A percentile compares a stretch with the other conserved stretches of the same genome.
phyloP scores from a whole-genome alignment of 192 early-diverging fungal genomes.

The Linnemannia schmuckeri region DNA sequence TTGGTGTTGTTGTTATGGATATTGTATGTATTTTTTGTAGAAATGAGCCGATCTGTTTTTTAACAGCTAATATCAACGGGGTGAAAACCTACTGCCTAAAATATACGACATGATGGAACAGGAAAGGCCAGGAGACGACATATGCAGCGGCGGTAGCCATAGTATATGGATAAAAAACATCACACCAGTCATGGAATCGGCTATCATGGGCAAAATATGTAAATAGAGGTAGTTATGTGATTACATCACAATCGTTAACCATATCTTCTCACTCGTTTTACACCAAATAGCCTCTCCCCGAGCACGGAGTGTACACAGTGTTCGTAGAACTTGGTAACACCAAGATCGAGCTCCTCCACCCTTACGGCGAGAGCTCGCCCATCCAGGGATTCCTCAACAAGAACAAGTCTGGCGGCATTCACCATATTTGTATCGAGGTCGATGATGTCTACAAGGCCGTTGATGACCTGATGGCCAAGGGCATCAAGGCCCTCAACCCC shows the following conservation, averaged over 20 bases:
- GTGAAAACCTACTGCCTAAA: too few species aligned
- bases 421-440: conserved; percentile 87
- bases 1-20: not conserved
- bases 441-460: conserved; percentile 78
- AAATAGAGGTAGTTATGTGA: too few species aligned
- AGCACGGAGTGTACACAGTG: conserved; percentile 89
- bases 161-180: too few species aligned
- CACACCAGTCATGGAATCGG: too few species aligned
- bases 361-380: conserved; percentile 80
- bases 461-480: conserved; percentile 70
- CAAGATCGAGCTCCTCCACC: conserved; percentile 86
- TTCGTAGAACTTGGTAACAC: conserved; percentile 90
- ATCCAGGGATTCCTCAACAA: conserved; percentile 84
- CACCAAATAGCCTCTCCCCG: conserved; percentile 69
- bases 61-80: too few species aligned
- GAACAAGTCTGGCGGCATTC: conserved; percentile 86
- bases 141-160: too few species aligned
- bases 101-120: too few species aligned
- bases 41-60: not conserved
- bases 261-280: not conserved
- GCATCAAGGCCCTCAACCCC: conserved; percentile 73
- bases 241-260: too few species aligned
- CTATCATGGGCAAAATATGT: too few species aligned
- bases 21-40: too few species aligned
- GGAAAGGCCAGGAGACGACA: too few species aligned